Base-by-base conservation (phyloP, 2,329 filamentous ascomycete genomes). In the Trichoderma lentiforme region DNA sequence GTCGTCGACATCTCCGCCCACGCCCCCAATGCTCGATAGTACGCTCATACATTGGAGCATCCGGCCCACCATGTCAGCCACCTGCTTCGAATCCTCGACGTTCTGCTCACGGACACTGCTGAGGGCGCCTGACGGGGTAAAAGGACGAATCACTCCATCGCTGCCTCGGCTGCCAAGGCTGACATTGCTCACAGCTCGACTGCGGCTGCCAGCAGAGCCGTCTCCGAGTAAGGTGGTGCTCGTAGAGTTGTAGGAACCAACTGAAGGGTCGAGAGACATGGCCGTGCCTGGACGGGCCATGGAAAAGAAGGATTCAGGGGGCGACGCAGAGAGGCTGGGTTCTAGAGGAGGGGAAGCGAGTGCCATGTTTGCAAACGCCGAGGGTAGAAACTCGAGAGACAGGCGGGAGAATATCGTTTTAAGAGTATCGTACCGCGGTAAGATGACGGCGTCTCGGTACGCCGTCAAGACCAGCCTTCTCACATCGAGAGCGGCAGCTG, bases 11-110 rank as follows among this genome's bases (percentile, higher is more conserved):
- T 77, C 80, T 57, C 83, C 90, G 11, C 88, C 88, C 1, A 86
- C 89, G 60, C 78, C 79, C 26, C 85, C 91, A 14, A 97, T 88
- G 73, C 91, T 91, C 3, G 93, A 93, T 26, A 99, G 85, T 8
- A 99, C 94, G 79, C 92, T 95, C 81, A 98, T 92, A 81, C 96
- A 99, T 83, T 99, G 96, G 74, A 99, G 85, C 93, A 99, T 97
- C 65, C 95, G 87, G 0, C 94, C 96, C 1, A 98, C 95, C 76
- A 95, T 97, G 76, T 98, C 95, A 0, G 96, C 97, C 69, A 98
- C 90, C 78, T 96, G 90, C 79, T 93, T 88, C 63, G 90, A 91
- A 77, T 92, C 89, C 79, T 91, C 88, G 15, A 89, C 83, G 78
- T 89, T 89, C 77, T 89, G 87, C 77, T 90, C 86, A 71, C 86